Base-by-base conservation (phyloP, 2,329 filamentous ascomycete genomes). In the Xylariaceae sp. region DNA sequence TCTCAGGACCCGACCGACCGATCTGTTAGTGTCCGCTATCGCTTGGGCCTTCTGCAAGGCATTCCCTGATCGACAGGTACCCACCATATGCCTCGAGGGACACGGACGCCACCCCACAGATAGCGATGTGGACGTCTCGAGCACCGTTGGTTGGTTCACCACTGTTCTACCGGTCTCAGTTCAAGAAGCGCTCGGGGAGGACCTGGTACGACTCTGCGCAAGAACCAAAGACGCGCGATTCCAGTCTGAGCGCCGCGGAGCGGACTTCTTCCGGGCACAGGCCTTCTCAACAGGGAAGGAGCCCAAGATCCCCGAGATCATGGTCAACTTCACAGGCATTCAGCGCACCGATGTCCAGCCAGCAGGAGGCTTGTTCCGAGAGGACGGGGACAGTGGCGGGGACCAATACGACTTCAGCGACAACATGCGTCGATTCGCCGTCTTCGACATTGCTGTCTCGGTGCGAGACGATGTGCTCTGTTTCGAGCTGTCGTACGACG, bases 111-210 rank as follows among this genome's bases (percentile, higher is more conserved):
- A 36, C 12, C 26, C 27, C 11, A 17, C 21, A 15, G 18, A 26
- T 21, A 13, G 9, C 13, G 9, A 12, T 9, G 30, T 30, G 12
- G 34, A 36, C 28, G 13, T 36, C 16, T 36, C 34, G 15, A 17
- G 28, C 13, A 36, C 34, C 14, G 34, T 36, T 9, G 34, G 34
- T 16, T 37, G 35, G 35, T 37, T 37, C 16, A 37, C 35, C 11
- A n/a, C 28, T 11, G 11, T 37, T 28, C 15, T n/a, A n/a, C 35
- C 35, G 17, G 35, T 31, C 12, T 27, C 21, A 24, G 21, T 6
- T 11, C 21, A 24, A 24, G 21, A 11, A 24, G 7, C 11, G 21
- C 11, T 7, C 11, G 7, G 11, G 21, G 21, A 24, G 21, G n/a
- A n/a, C n/a, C n/a, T n/a, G n/a, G n/a, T n/a, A n/a, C n/a, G n/a